Base-by-base conservation (phyloP, 202 grass and related monocot species). In the Miscanthus sacchariflorus region DNA sequence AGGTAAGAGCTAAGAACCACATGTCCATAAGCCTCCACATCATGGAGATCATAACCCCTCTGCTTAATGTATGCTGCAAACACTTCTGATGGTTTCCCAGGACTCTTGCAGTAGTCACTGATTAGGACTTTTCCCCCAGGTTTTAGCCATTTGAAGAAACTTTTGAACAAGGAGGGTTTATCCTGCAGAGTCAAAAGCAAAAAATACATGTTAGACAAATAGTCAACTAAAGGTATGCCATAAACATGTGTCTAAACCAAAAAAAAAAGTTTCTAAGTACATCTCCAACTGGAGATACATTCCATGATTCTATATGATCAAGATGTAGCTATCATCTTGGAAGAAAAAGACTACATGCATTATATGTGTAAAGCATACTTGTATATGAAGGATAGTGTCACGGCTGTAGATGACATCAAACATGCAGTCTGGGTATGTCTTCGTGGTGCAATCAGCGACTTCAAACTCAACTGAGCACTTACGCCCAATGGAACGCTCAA, bases 351-450 rank as follows among this genome's bases (percentile, higher is more conserved):
- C 39, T 79, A 19, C 12, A 58, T 56, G 17, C 8, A 77, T 56
- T 27, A 21, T 27, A 25, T 33, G 40, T 54, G 23, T n/a, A 44
- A 59, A 40, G 74, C 78, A 46, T 92, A 94, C 95, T 40, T 97
- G 95, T 92, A 97, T 97, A 72, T 97, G 95, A 76, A 94, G 92
- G 86, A 97, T 97, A 48, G 95, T 94, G 63, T 94, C 95, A 81
- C 95, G 92, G n/a, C 95, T 97, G 87, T 97, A 97, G 79, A 97
- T 89, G 24, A 94, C 84, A 28, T 94, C 90, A 2, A 97, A 97
- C 9, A 74, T 85, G 23, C 75, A 83, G 6, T 93, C 88, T 83
- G 88, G 83, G 80, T 97, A 97, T 81, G 30, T 83, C 89, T 91
- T 94, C 1, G 87, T 94, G 61, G 95, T 94, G 66, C 95, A 97